These are phyloP conservation scores for Plasmodium gallinaceum DNA, from an alignment of 169 alveolate genomes.

Conservation along the genomic window DNA sequence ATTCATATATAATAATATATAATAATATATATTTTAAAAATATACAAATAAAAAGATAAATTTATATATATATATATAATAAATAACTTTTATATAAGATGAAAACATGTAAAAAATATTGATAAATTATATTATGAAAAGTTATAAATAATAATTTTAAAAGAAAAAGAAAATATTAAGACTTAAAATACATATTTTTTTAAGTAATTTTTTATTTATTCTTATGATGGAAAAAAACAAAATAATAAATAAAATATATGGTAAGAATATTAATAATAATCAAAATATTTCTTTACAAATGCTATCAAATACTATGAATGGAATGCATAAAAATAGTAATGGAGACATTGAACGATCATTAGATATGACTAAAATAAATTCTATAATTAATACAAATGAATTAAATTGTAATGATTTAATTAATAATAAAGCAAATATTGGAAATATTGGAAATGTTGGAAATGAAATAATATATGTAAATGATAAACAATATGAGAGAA, in stretches of 20 bases:
- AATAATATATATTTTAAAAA: no score
- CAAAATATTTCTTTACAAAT: neutral
- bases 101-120: no score
- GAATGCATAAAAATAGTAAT: neutral
- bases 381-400: neutral
- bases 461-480: slow-evolving; percentile 59
- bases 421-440: neutral
- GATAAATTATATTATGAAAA: no score
- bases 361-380: neutral
- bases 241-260: neutral
- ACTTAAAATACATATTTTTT: no score
- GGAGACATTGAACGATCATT: neutral
- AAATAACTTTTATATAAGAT: no score
- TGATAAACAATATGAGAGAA: slow-evolving; percentile 75
- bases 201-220: neutral
- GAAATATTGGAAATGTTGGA: neutral
- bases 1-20: no score
- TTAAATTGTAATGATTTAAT: slow-evolving; percentile 1
- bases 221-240: slow-evolving; percentile 17
- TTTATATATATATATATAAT: no score
- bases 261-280: neutral
- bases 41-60: no score
- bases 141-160: no score
- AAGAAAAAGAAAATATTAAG: no score
- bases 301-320: neutral